Evolutionary conservation across 345 rosid species (phyloP).

Genomic region (Gossypium thurberi): DNA sequence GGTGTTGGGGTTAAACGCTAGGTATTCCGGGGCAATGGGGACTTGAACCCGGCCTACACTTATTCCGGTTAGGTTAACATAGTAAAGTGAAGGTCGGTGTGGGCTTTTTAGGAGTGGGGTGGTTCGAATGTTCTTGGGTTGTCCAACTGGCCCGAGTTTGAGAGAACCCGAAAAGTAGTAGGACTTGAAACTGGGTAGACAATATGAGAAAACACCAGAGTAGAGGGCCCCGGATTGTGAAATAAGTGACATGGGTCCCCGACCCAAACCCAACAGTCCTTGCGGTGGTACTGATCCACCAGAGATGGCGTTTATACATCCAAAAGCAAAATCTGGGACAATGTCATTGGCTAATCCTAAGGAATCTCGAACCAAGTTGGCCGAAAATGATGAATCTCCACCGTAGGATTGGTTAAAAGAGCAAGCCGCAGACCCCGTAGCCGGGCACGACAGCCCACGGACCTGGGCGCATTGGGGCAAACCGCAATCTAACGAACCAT

Average conservation of each 20-base stretch:
- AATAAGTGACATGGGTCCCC: slow-evolving; percentile 68
- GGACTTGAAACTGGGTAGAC: slow-evolving; percentile 80
- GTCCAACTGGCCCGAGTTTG: slow-evolving; percentile 63
- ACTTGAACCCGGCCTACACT: slow-evolving; percentile 57
- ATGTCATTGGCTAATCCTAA: slow-evolving; percentile 40
- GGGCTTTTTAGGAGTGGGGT: slow-evolving; percentile 67
- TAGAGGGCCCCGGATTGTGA: slow-evolving; percentile 61
- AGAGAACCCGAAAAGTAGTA: slow-evolving; percentile 85
- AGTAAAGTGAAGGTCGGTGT: slow-evolving; percentile 81
- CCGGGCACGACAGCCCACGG: slow-evolving; percentile 65
- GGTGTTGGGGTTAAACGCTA: slow-evolving; percentile 50
- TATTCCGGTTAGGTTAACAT: slow-evolving; percentile 71
- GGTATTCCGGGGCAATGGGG: slow-evolving; percentile 34
- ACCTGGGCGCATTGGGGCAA: slow-evolving; percentile 55
- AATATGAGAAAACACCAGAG: slow-evolving; percentile 75
- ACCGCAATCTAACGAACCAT: slow-evolving; percentile 56
- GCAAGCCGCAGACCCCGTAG: slow-evolving; percentile 41
- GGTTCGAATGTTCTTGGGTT: slow-evolving; percentile 53
- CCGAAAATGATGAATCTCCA: slow-evolving; percentile 70
- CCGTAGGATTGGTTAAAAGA: slow-evolving; percentile 87
- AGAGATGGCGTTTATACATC: slow-evolving; percentile 48
- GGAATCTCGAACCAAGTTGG: slow-evolving; percentile 55
- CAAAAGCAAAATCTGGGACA: slow-evolving; percentile 50
- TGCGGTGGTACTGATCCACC: slow-evolving; percentile 77
- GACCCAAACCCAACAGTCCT: slow-evolving; percentile 80